Evolutionary conservation across 352 stramenopile genomes (phyloP), one percentile per base, ranked within the genome.

Genomic region (Phytophthora pluvialis): DNA sequence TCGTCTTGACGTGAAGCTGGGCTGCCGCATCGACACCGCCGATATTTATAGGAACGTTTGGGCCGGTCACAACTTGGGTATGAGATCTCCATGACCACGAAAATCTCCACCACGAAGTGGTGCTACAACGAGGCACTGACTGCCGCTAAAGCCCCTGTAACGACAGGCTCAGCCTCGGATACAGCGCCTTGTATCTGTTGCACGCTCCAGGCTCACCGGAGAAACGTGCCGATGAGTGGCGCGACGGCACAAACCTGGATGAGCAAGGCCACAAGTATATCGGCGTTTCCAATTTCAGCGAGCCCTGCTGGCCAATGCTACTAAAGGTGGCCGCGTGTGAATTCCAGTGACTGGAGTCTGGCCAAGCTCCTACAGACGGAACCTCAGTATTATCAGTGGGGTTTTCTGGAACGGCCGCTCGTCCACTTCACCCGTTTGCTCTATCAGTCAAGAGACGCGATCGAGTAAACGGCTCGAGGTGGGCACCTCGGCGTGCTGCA

Each of bases 271-370:
- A 93, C 33, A 77, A 77, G 38, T 83, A 95, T 48, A 94, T 96
- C 52, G 93, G 93, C 32, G 88, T 98, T 18, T 97, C 81, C 29
- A 98, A 98, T 70, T 97, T 96, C 73, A 69, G 81, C 4, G 64
- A 89, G 26, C 71, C 70, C 3, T 90, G 97, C 58, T 75, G 97
- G 31, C 58, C 86, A 52, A 89, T 89, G 53, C 60, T 98, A 0
- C 73, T 89, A 32, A 64, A 83, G 49, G 79, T 80, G 6, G 77
- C 68, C 32, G n/a, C 64, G 46, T 0, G 76, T 79, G 25, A 87
- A 81, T 21, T 2, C 21, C 21, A 21, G 21, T 21, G 21, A 21
- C 21, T 21, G 21, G 21, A 21, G 21, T 2, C 21, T 21, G 21
- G 21, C 21, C 21, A 21, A 21, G 21, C 21, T 21, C 21, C 21